Base-by-base conservation (phyloP, 164 flowering plant species). In the Sedum album region DNA sequence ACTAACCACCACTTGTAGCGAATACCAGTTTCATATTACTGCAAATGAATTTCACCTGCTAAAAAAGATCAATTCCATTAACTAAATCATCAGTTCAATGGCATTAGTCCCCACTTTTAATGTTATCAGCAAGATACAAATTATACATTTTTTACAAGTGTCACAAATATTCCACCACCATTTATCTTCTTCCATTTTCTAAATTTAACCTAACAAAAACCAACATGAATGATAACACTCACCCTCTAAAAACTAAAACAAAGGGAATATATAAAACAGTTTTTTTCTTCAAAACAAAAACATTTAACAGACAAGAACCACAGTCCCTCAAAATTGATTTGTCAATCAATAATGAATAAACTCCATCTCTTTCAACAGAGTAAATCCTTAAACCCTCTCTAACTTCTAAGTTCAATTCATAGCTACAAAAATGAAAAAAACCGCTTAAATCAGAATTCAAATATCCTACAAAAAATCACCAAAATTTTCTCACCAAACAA, bases 1-100 rank as follows among this genome's bases (percentile, higher is more conserved):
- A 72, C 69, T 79, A 74, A 7, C 85, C 85, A 67, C 76, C 76
- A 73, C 82, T 69, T 51, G 68, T 41, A 25, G 38, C 61, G 64
- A 17, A 66, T 10, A 21, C 28, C 10, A 7, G 14, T 8, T 53
- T 53, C 60, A 53, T 23, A 53, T 14, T 21, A 53, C 18, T 44
- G 28, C 15, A 21, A 53, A 9, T 49, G 65, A 48, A 18, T 28
- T 60, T 72, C 83, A 77, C 81, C 35, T 66, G 72, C 66, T 46
- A 69, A 35, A 17, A 31, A 62, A 17, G 5, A 31, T 35, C 33
- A 31, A 18, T 17, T 2, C 65, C 8, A 18, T 62, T 62, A 62
- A 31, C 66, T 35, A 17, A 31, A 62, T 26, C 5, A 4, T 41
- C 53, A 66, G 11, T 14, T 2, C 5, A 5, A 6, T 35, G 3